Conservation (phyloP, 2,329 filamentous ascomycete species). For the Teratosphaeria epicoccoides region DNA sequence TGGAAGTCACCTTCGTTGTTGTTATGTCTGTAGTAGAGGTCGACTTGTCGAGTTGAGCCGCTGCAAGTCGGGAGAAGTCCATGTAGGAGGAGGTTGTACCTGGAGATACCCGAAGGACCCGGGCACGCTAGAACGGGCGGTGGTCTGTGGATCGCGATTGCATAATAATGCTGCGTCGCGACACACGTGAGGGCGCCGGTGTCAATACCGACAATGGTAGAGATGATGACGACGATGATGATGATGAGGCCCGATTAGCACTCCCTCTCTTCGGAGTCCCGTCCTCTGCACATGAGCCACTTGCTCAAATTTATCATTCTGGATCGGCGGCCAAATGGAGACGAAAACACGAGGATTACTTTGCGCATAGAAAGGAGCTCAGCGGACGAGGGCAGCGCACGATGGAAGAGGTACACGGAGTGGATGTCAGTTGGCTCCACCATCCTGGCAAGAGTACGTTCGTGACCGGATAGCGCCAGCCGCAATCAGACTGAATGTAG, state of each 20-base stretch:
- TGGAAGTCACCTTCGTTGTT: no score
- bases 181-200: neutral
- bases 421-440: constrained; percentile 89
- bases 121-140: no score
- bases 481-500: constrained; percentile 7
- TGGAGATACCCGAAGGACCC: no score
- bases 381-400: constrained; percentile 3
- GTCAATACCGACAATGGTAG: neutral
- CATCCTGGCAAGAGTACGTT: constrained; percentile 56
- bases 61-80: neutral
- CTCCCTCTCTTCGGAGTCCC: neutral
- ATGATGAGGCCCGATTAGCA: neutral
- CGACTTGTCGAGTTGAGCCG: neutral
- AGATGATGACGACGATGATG: neutral
- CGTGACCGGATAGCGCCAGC: neutral
- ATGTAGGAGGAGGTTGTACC: no score
- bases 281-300: neutral
- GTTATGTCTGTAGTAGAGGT: neutral
- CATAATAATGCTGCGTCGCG: neutral
- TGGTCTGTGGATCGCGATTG: neutral
- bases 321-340: constrained; percentile 9
- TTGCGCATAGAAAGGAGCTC: constrained; percentile 1
- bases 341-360: constrained; percentile 6
- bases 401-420: constrained; percentile 72
- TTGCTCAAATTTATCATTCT: constrained; percentile 1